Evolutionary conservation across 1,139 yeast species (phyloP).

Genomic region (Sugiyamaella sp.): DNA sequence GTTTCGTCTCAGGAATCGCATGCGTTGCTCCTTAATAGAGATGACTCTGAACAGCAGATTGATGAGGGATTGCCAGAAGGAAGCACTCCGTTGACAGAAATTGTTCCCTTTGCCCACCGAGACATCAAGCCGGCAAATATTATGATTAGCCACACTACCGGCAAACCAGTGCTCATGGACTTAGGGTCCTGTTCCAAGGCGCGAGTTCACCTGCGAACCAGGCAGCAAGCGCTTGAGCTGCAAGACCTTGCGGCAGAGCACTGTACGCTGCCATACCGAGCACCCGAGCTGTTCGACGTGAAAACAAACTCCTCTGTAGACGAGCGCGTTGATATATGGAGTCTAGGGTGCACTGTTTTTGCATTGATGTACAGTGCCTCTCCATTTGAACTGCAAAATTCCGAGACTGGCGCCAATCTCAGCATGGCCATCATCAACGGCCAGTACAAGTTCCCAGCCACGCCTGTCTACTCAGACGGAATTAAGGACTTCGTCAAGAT

Average conservation of each 20-base stretch:
- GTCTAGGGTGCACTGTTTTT: slow-evolving; percentile 81
- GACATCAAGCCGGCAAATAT: slow-evolving; percentile 90
- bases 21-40: slow-evolving; percentile 3
- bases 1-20: slow-evolving; percentile 24
- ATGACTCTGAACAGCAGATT: slow-evolving; percentile 34
- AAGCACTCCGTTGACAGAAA: slow-evolving; percentile 54
- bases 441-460: slow-evolving; percentile 62
- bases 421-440: slow-evolving; percentile 77
- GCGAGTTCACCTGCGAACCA: slow-evolving; percentile 53
- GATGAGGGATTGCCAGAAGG: slow-evolving; percentile 33
- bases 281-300: slow-evolving; percentile 86
- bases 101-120: slow-evolving; percentile 77
- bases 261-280: slow-evolving; percentile 84
- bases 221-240: slow-evolving; percentile 73
- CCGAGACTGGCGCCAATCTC: slow-evolving; percentile 79
- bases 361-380: slow-evolving; percentile 76
- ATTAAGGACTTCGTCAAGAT: slow-evolving; percentile 57
- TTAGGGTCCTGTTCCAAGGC: slow-evolving; percentile 80
- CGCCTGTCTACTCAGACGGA: slow-evolving; percentile 56
- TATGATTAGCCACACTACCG: slow-evolving; percentile 72
- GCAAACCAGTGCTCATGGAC: slow-evolving; percentile 75
- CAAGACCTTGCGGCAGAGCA: slow-evolving; percentile 86
- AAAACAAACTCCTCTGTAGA: slow-evolving; percentile 63
- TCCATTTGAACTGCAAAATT: slow-evolving; percentile 85
- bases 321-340: slow-evolving; percentile 87